A percentile compares a stretch with the other conserved stretches of the same genome.
Evolutionary conservation across 345 rosid species (phyloP).

Genomic region (Eucalyptus cloeziana): DNA sequence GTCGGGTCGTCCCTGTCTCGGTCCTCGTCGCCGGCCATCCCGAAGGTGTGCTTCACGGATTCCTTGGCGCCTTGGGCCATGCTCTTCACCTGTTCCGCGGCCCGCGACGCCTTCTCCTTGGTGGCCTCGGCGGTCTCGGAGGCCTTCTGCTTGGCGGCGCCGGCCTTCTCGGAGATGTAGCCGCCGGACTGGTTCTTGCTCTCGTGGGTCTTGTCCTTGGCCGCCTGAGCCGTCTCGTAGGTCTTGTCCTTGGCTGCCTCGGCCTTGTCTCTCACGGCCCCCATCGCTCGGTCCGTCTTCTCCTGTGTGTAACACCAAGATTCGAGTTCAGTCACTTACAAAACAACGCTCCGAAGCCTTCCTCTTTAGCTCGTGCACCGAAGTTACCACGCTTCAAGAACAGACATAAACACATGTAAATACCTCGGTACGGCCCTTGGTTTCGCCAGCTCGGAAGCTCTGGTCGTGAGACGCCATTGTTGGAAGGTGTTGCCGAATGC

Average conservation of each 20-base stretch:
- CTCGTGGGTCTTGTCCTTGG: conserved; percentile 3
- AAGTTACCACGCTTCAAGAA: neutral
- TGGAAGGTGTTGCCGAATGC: neutral
- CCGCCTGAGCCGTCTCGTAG: neutral
- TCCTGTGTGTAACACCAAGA: conserved; percentile 2
- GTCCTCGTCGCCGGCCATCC: conserved; percentile 12
- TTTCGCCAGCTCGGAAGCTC: conserved; percentile 41
- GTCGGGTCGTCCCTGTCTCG: neutral
- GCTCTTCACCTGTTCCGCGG: conserved; percentile 50
- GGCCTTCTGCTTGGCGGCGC: conserved; percentile 13
- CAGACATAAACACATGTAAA: too few species aligned
- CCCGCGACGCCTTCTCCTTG: conserved; percentile 34
- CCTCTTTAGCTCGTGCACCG: neutral
- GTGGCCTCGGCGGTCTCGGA: conserved; percentile 25
- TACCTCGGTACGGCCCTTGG: conserved; percentile 48
- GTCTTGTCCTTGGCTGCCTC: conserved; percentile 7
- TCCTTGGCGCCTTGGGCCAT: conserved; percentile 49
- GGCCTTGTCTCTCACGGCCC: conserved; percentile 3
- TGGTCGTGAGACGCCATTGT: conserved; percentile 48
- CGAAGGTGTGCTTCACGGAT: conserved; percentile 45
- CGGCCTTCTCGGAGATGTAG: neutral
- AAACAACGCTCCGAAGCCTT: neutral
- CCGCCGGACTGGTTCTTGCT: neutral
- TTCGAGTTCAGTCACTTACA: neutral
- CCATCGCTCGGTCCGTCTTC: conserved; percentile 9